Evolutionary conservation across 441 rosid species (phyloP).

Genomic region (Breynia disticha): DNA sequence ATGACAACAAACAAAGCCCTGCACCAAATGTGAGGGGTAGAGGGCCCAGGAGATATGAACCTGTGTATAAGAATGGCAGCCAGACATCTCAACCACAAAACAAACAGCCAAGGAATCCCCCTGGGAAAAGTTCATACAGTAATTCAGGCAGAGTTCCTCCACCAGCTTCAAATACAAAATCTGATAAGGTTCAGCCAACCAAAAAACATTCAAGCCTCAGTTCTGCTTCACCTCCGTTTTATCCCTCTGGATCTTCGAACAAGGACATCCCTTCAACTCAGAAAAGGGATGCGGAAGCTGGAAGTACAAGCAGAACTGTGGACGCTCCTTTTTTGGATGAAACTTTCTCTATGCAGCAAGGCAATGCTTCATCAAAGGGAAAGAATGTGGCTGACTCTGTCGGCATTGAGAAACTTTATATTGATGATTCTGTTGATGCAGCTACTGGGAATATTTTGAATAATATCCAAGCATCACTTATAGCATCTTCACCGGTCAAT

Average conservation of each 20-base stretch:
- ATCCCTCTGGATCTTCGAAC: constrained; percentile 77
- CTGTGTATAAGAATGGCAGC: constrained; percentile 38
- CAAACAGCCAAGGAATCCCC: constrained; percentile 44
- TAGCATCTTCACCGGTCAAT: constrained; percentile 30
- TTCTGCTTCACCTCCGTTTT: constrained; percentile 97
- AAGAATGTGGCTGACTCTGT: constrained; percentile 39
- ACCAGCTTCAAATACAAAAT: constrained; percentile 32
- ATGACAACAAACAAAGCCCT: constrained; percentile 40
- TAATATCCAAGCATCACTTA: constrained; percentile 25
- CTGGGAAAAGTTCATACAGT: constrained; percentile 29
- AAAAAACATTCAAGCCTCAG: constrained; percentile 66
- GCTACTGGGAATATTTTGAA: constrained; percentile 43
- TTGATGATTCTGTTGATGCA: constrained; percentile 36
- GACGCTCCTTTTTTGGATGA: constrained; percentile 27
- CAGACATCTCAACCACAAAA: constrained; percentile 39
- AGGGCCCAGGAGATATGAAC: constrained; percentile 68
- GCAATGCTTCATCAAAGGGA: constrained; percentile 29
- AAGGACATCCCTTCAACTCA: constrained; percentile 38
- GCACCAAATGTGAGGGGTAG: constrained; percentile 67
- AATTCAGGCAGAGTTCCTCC: constrained; percentile 33
- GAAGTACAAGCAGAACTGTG: constrained; percentile 32
- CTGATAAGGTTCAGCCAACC: constrained; percentile 30
- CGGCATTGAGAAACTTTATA: constrained; percentile 46
- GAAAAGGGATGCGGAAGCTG: constrained; percentile 48
- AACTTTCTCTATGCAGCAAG: constrained; percentile 27